Conservation (phyloP, 306 rosid genomes). For the Fragaria iinumae region DNA sequence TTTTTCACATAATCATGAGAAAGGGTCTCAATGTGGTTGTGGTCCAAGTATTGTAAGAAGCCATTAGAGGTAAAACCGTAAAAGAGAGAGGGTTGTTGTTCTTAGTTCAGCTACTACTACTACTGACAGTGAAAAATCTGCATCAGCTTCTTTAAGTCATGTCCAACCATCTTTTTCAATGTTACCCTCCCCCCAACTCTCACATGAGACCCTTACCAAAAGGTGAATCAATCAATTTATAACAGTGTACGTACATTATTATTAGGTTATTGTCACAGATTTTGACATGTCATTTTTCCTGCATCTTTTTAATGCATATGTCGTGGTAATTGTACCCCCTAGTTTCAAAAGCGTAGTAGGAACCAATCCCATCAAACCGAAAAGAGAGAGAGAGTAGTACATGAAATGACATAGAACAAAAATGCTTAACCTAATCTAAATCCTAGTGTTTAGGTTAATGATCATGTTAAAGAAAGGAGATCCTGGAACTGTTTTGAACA, state of each 20-base stretch:
- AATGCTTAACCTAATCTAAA: background rate
- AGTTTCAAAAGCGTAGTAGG: no score
- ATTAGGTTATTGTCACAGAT: constrained; percentile 8
- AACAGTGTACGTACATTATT: constrained; percentile 2
- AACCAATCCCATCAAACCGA: constrained; percentile 8
- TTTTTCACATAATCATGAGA: constrained; percentile 26
- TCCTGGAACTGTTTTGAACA: constrained; percentile 29
- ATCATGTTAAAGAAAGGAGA: background rate
- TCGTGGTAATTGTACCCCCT: background rate
- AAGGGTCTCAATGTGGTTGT: constrained; percentile 49
- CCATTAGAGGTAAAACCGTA: constrained; percentile 45
- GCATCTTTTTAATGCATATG: background rate
- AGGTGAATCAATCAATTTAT: constrained; percentile 11
- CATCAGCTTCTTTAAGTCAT: constrained; percentile 50
- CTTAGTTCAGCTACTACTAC: constrained; percentile 5
- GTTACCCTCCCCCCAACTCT: constrained; percentile 27
- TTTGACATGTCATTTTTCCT: background rate
- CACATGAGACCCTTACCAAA: constrained; percentile 46
- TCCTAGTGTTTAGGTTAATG: background rate
- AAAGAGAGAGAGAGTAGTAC: background rate
- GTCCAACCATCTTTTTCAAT: constrained; percentile 37
- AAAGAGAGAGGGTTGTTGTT: constrained; percentile 43
- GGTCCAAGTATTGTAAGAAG: constrained; percentile 59
- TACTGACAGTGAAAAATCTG: constrained; percentile 46
- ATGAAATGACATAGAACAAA: background rate